Evolutionary conservation across 1,284 basidiomycete species (phyloP), one percentile per base, ranked within the genome.

Genomic region (Cryptococcus hybrid): DNA sequence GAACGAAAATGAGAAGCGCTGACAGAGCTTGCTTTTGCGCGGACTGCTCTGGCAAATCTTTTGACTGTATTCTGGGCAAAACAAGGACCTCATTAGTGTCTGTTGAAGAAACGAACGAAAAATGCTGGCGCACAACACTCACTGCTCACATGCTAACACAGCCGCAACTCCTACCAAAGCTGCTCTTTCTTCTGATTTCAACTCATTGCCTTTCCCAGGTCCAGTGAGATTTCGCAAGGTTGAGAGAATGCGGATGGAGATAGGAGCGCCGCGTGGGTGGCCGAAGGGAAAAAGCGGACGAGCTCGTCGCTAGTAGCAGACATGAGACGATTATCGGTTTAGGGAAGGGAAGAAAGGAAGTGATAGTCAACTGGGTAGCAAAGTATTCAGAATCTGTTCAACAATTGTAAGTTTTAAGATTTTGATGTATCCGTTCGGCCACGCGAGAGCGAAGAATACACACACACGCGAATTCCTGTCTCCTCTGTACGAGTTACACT

Each of bases 131-230:
- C 38, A 18, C 15, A 6, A 66, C 74, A 57, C 24, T 24, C 56
- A 77, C 76, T 63, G 65, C 61, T 78, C 76, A 49, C 74, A 77
- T 1, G 66, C 76, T 13, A 78, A 52, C 40, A 78, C 54, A 0
- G 74, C 76, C n/a, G 67, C 60, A 6, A 77, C 69, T 35, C 73
- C 75, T 4, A 72, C 70, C 45, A 78, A 61, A 18, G 76, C 76
- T 0, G 73, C 61, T 35, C 70, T 54, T 54, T 76, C 72, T 56
- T 74, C 71, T 11, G 69, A 47, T 40, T 59, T 57, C 24, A 76
- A 59, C 52, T 70, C 67, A 54, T 73, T 73, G 5, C 73, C 73
- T 51, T 66, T 70, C 6, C 75, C 72, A 0, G 71, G 70, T 7
- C 62, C 71, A 0, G 75, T 74, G 7, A 71, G 60, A 37, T 65